Percentiles rank a stretch among this genome's conserved stretches.
phyloP scores from a whole-genome alignment of 2,329 filamentous ascomycete species.

The Penicillium sclerotigenum region DNA sequence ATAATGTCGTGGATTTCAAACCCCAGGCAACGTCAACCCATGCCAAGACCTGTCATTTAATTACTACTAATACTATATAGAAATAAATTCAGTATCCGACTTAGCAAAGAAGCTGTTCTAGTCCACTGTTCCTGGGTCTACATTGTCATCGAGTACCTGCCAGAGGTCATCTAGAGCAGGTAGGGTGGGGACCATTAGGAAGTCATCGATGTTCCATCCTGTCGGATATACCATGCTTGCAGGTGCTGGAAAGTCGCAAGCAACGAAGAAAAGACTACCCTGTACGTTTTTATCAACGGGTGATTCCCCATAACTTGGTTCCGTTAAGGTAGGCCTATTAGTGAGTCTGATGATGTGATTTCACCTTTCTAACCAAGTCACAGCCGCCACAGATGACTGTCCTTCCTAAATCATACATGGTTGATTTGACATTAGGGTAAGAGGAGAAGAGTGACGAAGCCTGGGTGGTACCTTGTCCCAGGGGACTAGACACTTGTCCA shows the following conservation, averaged over 20 bases:
- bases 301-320: not conserved
- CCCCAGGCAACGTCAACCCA: not conserved
- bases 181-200: constrained; percentile 8
- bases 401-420: not conserved
- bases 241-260: no score
- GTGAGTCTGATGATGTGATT: constrained; percentile 10
- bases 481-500: not conserved
- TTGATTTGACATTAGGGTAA: not conserved
- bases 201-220: not conserved
- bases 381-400: constrained; percentile 1
- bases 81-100: constrained; percentile 17
- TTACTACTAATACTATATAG: not conserved
- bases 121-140: constrained; percentile 16
- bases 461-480: not conserved
- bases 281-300: not conserved
- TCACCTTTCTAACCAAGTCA: constrained; percentile 17
- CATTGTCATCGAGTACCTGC: constrained; percentile 20
- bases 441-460: constrained; percentile 1
- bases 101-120: constrained; percentile 21
- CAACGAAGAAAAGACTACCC: constrained; percentile 3
- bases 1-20: not conserved
- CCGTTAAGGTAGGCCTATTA: constrained; percentile 1
- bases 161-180: constrained; percentile 19
- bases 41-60: not conserved
- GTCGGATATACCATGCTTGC: not conserved